Evolutionary conservation across 192 early-diverging fungal genomes (phyloP), one percentile per base, ranked within the genome.

Genomic region (Umbelopsis sp.): DNA sequence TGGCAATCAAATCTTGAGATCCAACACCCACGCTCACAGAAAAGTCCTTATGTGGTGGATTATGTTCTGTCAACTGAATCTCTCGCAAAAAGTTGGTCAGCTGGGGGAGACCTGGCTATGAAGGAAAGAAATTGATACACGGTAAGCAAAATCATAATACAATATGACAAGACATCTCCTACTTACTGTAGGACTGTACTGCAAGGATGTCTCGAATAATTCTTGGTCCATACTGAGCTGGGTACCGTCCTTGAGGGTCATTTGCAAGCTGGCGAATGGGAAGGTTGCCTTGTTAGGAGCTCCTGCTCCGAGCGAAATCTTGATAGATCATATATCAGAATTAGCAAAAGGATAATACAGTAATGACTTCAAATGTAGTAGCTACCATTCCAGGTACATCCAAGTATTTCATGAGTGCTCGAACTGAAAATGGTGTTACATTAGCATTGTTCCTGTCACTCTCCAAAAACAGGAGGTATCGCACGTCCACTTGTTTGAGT

Each of bases 261-360:
- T 76, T 21, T 67, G 77, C 31, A 93, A 77, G 12, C 79, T 77
- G 8, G 75, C 83, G 66, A 91, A 87, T 10, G 91, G 90, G 66
- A 91, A 92, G 7, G 91, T 88, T 26, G 66, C 72, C 0, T 85
- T 81, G 65, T 92, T 91, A 5, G 91, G 92, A 43, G 89, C 80
- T 0, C 92, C 92, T 2, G 89, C 90, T 11, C 91, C 91, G 1
- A 94, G 81, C 38, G 90, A 90, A 52, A 94, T 84, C 85, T 86
- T 36, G 11, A 34, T 3, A 26, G 22, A 25, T 11, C 12, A 53
- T 25, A 12, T 25, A 22, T 21, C 50, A 6, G 20, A 0, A 25
- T 62, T n/a, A 49, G 12, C 31, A 32, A 44, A 32, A 59, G 22
- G 45, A 25, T 36, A 70, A 6, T 65, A 16, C 41, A 38, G 36